Base-by-base conservation (phyloP, 2,329 filamentous ascomycete species). In the Macroventuria anomochaeta region DNA sequence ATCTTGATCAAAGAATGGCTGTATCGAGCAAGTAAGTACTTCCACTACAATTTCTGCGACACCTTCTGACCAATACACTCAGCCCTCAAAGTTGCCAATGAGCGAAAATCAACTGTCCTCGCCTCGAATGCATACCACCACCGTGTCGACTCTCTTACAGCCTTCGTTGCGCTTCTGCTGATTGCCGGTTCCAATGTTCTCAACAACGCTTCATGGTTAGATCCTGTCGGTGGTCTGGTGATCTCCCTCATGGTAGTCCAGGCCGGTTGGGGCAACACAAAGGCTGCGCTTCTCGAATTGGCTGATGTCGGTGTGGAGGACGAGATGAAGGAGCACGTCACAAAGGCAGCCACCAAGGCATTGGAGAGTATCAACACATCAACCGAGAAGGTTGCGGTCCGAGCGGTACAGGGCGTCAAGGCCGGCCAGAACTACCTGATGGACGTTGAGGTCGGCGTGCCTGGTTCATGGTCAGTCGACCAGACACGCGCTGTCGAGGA, bases 61-160 rank as follows among this genome's bases (percentile, higher is more conserved):
- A 20, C 38, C n/a, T 48, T 57, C 66, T 70, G 62, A 76, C 54
- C n/a, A 34, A 40, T 53, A 46, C 31, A 46, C 26, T 25, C 65
- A 96, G 91, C 91, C 44, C 96, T 97, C 88, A 97, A 97, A 79
- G 86, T 99, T 56, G 95, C 95, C 38, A 87, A 87, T 65, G 91
- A 96, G 76, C 90, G 93, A 74, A 96, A 96, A 72, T 97, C 93
- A 11, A 96, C 93, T 6, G 92, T 99, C 55, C 85, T 99, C 20
- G 93, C 93, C 32, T 97, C 93, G 53, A 99, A 99, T 71, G 93
- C 95, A 54, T 84, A 97, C 62, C 95, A 99, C 77, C 95, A 97
- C 79, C 91, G 95, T 56, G 88, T 99, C 71, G 95, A 99, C 76
- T 96, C 92, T 53, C 83, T 97, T 51, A 99, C 95, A 1, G 93